Evolutionary conservation across 345 rosid genomes (phyloP), one percentile per base, ranked within the genome.

Genomic region (Sisymbrium altissimum): DNA sequence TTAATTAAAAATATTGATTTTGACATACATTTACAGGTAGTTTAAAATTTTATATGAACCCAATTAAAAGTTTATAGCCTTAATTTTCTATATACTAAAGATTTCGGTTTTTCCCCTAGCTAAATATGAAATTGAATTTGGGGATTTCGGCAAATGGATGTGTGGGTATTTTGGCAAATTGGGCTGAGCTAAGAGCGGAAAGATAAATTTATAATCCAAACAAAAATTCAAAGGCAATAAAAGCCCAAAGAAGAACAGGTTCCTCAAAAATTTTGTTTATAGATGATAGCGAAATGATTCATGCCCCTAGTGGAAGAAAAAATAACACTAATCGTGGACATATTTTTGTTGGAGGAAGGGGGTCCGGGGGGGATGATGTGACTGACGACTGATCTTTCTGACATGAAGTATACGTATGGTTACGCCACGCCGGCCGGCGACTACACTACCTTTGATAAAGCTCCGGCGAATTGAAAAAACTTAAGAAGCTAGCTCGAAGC

Each of bases 231-330:
- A 44, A 61, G 52, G 44, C 25, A 29, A 65, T 54, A 65, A 25
- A 1, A 61, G 36, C 15, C 2, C 2, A 39, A 40, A 12, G 5
- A 25, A 9, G 39, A 39, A 21, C 58, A 66, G 19, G 8, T 60
- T 52, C 0, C 46, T 61, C 71, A 69, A 68, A 45, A 76, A 18
- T 4, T 15, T 29, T 30, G 54, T 54, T 17, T 55, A 2, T n/a
- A 55, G 59, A 55, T 53, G 33, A 27, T 27, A 62, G n/a, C n/a
- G n/a, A n/a, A n/a, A n/a, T n/a, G n/a, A 17, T 6, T 53, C 9
- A 58, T 56, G 72, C 46, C 80, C 70, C 64, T 56, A 63, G 75
- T 76, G 80, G 80, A 69, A 75, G 55, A 44, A 76, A 64, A 64
- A 61, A 70, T 45, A 61, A 70, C 70, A 76, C 60, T 70, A 19